Evolutionary conservation across 2,329 filamentous ascomycete genomes (phyloP).

Genomic region (Hypoxylon sp.): DNA sequence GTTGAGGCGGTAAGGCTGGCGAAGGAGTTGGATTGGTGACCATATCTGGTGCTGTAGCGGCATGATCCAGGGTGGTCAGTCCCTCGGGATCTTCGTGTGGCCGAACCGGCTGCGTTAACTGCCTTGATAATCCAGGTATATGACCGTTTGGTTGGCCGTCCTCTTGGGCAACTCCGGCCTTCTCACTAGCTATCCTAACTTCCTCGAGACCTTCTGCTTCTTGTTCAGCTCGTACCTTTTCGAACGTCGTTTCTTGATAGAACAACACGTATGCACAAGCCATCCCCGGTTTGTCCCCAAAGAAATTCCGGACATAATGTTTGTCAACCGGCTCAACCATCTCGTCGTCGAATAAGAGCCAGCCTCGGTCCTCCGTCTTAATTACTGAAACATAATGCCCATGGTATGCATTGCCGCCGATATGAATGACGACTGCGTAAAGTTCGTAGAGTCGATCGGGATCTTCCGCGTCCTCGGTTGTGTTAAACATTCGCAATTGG

Average conservation of each 20-base stretch:
- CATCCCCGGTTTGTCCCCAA: conserved; percentile 90
- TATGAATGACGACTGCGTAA: conserved; percentile 97
- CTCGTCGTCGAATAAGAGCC: conserved; percentile 97
- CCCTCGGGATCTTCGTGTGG: conserved; percentile 64
- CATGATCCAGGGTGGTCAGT: conserved; percentile 74
- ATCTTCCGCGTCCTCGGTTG: conserved; percentile 93
- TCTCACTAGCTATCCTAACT: conserved; percentile 68
- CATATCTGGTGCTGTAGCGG: conserved; percentile 71
- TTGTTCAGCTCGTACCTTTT: conserved; percentile 80
- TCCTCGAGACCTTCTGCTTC: conserved; percentile 82
- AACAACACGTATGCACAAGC: conserved; percentile 98
- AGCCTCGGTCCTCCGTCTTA: conserved; percentile 95
- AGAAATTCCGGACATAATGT: conserved; percentile 95
- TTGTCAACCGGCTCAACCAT: conserved; percentile 99
- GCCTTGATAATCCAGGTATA: conserved; percentile 62
- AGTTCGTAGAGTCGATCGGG: conserved; percentile 95
- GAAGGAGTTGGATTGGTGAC: conserved; percentile 48
- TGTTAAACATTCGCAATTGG: conserved; percentile 96
- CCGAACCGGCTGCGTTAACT: conserved; percentile 64
- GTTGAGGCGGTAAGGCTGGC: conserved; percentile 52
- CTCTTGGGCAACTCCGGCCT: conserved; percentile 69
- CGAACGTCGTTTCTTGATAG: conserved; percentile 89
- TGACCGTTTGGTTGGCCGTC: conserved; percentile 63
- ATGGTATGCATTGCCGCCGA: conserved; percentile 96
- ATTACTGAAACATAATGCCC: conserved; percentile 98